Base-by-base conservation (phyloP, 1,284 basidiomycete genomes). In the Hemileia vastatrix region DNA sequence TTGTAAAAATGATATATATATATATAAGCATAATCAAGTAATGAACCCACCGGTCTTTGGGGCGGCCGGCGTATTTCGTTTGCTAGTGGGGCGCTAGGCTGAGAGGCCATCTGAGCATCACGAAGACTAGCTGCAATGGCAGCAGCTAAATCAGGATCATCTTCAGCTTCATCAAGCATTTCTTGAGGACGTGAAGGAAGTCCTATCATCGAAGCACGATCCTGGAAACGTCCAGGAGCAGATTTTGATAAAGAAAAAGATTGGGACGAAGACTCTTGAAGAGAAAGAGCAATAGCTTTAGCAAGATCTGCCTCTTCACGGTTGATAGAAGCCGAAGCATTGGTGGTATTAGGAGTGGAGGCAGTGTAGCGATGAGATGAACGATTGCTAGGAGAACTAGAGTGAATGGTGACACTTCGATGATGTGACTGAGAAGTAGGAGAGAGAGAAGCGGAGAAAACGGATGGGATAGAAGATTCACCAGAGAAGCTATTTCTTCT, bases 111-210 rank as follows among this genome's bases (percentile, higher is more conserved):
- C 65, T 84, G 86, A 27, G 85, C 85, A 71, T 98, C 95, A 9
- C 85, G 82, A 67, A 99, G 77, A 72, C 88, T 92, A 0, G 95
- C 95, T 72, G 96, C 93, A 64, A 98, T 99, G 0, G 95, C 95
- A 11, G 94, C 88, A 58, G 83, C 84, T 21, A 99, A 79, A 68
- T 98, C 91, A 8, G 90, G 88, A 74, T 98, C 94, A 21, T 93
- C 91, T 21, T 91, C 90, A 11, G 83, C 77, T 54, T 69, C 74
- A 32, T 65, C 72, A 19, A 23, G 23, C 44, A 57, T 32, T 1
- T 21, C 19, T 19, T 23, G 36, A 4, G 33, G 54, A 60, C 2
- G 63, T 59, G 48, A 65, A 60, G 13, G 57, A 21, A 33, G 62
- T 56, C 2, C 21, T 27, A 13, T n/a, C n/a, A n/a, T n/a, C n/a